These are phyloP conservation scores for Tephrocybe sp. DNA, from an alignment of 768 basidiomycete species.

Conservation along the genomic window DNA sequence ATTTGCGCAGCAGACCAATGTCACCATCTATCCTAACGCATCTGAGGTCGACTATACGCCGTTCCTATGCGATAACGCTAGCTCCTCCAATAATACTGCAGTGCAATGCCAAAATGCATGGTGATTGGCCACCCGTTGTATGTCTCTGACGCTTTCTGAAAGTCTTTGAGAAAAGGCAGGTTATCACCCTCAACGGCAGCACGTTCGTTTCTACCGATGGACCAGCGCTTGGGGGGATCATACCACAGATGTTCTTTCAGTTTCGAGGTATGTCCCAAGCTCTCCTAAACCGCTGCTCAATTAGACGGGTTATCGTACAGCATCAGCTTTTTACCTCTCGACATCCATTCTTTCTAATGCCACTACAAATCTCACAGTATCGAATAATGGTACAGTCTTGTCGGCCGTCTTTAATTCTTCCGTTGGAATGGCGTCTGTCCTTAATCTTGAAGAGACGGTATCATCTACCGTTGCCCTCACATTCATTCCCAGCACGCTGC, in stretches of 20 bases:
- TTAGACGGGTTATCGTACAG: constrained; percentile 21
- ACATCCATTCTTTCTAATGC: constrained; percentile 47
- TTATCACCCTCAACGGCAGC: constrained; percentile 16
- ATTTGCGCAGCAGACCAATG: constrained; percentile 24
- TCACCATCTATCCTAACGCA: constrained; percentile 34
- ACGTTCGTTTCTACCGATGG: constrained; percentile 38
- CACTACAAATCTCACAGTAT: constrained; percentile 48
- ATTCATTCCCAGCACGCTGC: constrained; percentile 24
- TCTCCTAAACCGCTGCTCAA: background rate
- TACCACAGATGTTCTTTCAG: constrained; percentile 57
- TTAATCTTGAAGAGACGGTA: constrained; percentile 36
- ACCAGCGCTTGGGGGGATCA: constrained; percentile 37
- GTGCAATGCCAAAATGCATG: constrained; percentile 41
- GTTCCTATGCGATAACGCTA: constrained; percentile 41
- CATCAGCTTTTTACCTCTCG: constrained; percentile 40
- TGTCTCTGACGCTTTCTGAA: background rate
- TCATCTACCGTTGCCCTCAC: constrained; percentile 42
- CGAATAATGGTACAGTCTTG: constrained; percentile 31
- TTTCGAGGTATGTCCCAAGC: constrained; percentile 42
- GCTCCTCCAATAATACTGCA: constrained; percentile 18
- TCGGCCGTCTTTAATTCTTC: constrained; percentile 39
- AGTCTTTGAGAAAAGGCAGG: constrained; percentile 10
- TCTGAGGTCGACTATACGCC: constrained; percentile 45
- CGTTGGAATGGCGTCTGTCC: constrained; percentile 32
- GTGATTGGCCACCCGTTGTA: constrained; percentile 25